These are phyloP conservation scores for Phytophthora crassamura DNA, from an alignment of 352 stramenopile genomes.

Conservation along the genomic window DNA sequence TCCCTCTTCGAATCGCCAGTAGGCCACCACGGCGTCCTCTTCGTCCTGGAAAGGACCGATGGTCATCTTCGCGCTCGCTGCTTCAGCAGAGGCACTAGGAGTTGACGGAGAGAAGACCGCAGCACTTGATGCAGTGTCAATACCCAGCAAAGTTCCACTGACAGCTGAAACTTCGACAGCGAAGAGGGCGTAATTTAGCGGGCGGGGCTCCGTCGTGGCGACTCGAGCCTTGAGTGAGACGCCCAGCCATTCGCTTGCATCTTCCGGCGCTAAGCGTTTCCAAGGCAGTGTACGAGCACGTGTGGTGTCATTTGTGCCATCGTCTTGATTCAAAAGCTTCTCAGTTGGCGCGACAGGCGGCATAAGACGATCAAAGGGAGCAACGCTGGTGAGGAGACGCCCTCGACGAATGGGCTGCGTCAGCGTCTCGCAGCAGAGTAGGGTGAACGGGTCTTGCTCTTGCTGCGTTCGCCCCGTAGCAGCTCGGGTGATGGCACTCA, in stretches of 20 bases:
- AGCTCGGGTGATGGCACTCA: constrained; percentile 53
- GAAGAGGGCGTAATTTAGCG: constrained; percentile 60
- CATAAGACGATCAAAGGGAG: constrained; percentile 57
- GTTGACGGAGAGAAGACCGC: constrained; percentile 17
- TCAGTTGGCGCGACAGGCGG: constrained; percentile 19
- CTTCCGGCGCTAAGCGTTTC: constrained; percentile 73
- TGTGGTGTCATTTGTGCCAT: constrained; percentile 19
- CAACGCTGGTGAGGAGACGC: constrained; percentile 59
- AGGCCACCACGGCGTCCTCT: constrained; percentile 84
- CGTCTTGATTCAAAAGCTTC: constrained; percentile 17
- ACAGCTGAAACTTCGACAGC: constrained; percentile 24
- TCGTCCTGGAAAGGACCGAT: constrained; percentile 88
- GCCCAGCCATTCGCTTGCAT: constrained; percentile 72
- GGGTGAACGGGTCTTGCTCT: constrained; percentile 60
- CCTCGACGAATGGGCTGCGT: constrained; percentile 69
- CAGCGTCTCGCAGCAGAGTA: constrained; percentile 73
- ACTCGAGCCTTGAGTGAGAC: constrained; percentile 50
- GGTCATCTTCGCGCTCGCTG: constrained; percentile 52
- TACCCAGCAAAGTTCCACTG: constrained; percentile 11
- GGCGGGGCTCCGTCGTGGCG: constrained; percentile 59
- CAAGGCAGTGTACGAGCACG: constrained; percentile 60
- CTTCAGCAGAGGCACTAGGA: constrained; percentile 9
- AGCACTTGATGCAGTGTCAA: constrained; percentile 3
- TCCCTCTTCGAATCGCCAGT: constrained; percentile 90
- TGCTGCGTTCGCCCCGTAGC: constrained; percentile 5